Evolutionary conservation across 2,329 filamentous ascomycete genomes (phyloP), one percentile per base, ranked within the genome.

Genomic region (Pyrenophora teres): DNA sequence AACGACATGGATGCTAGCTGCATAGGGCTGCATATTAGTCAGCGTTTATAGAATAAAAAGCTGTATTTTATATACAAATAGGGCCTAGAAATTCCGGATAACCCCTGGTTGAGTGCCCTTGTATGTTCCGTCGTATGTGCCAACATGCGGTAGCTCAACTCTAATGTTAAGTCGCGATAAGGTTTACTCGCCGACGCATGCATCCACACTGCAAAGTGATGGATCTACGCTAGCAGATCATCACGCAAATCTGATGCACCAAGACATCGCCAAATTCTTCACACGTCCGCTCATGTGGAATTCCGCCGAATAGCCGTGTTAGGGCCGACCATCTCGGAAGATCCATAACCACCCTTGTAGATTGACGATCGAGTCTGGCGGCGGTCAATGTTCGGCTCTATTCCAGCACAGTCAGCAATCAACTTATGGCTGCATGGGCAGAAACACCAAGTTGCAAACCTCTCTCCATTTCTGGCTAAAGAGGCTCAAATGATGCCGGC

Each of bases 211-310:
- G 40, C 40, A 32, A 21, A 31, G 27, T 38, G 27, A 23, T 39
- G 12, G 40, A 45, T 50, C 25, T 25, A 44, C 40, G 44, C 36
- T 44, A 44, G 40, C 19, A 31, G 40, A 50, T 45, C 27, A 39
- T 23, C 31, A 43, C 18, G 12, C 21, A n/a, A 15, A 33, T 25
- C 31, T 18, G 21, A 27, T n/a, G 36, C 25, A 6, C 23, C 21
- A 39, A 18, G 37, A n/a, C 32, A 38, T 12, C 15, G 23, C 15
- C 36, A 45, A 16, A 45, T 6, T 12, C 42, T 37, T 15, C 32
- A 37, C 21, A 37, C 27, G 36, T 36, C 15, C 9, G 25, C 27
- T 30, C 27, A 9, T 30, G 27, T 30, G 27, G 4, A 30, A 30
- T 30, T 30, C 9, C 13, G 31, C 47, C 40, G 35, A 31, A 33